Base-by-base conservation (phyloP, 1,284 basidiomycete species). In the Ustilago hordei region DNA sequence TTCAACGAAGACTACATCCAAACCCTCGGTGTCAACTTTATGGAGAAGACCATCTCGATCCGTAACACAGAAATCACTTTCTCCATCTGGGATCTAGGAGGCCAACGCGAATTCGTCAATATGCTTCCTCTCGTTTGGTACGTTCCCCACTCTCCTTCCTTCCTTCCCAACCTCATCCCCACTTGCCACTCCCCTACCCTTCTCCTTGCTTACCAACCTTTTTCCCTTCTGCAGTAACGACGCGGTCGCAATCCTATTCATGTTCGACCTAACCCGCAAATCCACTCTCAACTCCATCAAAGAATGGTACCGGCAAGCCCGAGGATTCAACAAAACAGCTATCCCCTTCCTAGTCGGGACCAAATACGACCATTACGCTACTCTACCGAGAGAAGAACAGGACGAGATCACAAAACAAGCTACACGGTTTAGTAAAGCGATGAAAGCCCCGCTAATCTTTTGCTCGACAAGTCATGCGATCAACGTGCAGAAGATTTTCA, bases 31-130 rank as follows among this genome's bases (percentile, higher is more conserved):
- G 95, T 98, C 88, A 98, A 98, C 88, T 98, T 98, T 87, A 98
- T 98, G 95, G 95, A 98, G 89, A 98, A 97, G 89, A 95, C 95
- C 41, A 98, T 98, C 82, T 93, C 93, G 64, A 96, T 98, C 80
- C 91, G 95, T 78, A 92, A 96, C 87, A 98, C 95, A 61, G 96
- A 97, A 65, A 98, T 98, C 88, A 98, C 95, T 3, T 98, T 99
- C 88, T 97, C 95, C 79, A 97, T 99, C 87, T 98, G 96, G 96
- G 96, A 98, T 89, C 89, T 99, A 54, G 96, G 96, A 78, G 95
- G 95, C 38, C 95, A 98, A 86, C 90, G 96, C 64, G 96, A 98
- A 87, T 98, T 99, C 87, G 95, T 98, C 79, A 97, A 97, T 87
- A 98, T 98, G 96, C 89, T 98, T 39, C 96, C 96, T 9, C 90